Evolutionary conservation across 805 yeast genomes (phyloP).

Genomic region (Nematodospora valgi): DNA sequence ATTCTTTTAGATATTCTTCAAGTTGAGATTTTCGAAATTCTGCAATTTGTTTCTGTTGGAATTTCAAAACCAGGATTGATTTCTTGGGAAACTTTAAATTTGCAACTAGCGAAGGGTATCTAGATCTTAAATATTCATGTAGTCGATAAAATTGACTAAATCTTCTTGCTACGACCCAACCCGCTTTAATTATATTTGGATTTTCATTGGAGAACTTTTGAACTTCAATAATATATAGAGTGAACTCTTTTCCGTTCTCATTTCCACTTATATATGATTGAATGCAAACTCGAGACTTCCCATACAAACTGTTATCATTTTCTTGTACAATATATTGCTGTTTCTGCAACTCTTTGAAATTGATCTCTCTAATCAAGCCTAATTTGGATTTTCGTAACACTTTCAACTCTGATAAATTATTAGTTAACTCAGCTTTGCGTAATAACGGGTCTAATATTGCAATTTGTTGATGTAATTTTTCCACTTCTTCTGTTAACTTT

Average conservation of each 20-base stretch:
- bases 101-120: slow-evolving; percentile 46
- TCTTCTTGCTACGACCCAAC: slow-evolving; percentile 90
- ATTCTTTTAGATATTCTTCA: slow-evolving; percentile 55
- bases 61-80: slow-evolving; percentile 59
- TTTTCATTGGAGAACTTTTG: slow-evolving; percentile 44
- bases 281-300: slow-evolving; percentile 54
- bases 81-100: slow-evolving; percentile 56
- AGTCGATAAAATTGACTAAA: slow-evolving; percentile 78
- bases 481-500: slow-evolving; percentile 55
- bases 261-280: slow-evolving; percentile 53
- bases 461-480: slow-evolving; percentile 56
- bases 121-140: slow-evolving; percentile 57
- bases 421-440: slow-evolving; percentile 80
- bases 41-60: slow-evolving; percentile 60
- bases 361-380: slow-evolving; percentile 70
- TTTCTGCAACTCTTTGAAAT: slow-evolving; percentile 64
- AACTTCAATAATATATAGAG: slow-evolving; percentile 74
- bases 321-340: slow-evolving; percentile 85
- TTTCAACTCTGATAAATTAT: slow-evolving; percentile 65
- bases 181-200: slow-evolving; percentile 52
- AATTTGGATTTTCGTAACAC: slow-evolving; percentile 64
- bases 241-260: slow-evolving; percentile 58
- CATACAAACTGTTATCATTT: slow-evolving; percentile 71
- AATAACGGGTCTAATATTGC: slow-evolving; percentile 64
- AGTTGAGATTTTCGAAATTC: slow-evolving; percentile 62